phyloP scores from a whole-genome alignment of 257 asterid species.

The Euphrasia confusa region DNA sequence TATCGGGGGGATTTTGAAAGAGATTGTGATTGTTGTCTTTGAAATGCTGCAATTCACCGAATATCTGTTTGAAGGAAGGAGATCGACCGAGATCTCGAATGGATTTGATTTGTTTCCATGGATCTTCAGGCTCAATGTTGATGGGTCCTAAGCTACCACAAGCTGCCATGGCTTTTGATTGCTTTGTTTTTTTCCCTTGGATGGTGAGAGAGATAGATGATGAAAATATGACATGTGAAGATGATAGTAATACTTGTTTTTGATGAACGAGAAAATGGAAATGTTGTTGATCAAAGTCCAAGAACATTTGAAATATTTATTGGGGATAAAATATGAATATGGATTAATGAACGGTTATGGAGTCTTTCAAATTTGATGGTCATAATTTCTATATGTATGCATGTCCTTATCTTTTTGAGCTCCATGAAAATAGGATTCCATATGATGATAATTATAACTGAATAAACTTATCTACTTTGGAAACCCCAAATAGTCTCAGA shows the following conservation, averaged over 20 bases:
- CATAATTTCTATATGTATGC: not conserved
- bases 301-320: not conserved
- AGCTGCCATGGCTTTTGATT: not conserved
- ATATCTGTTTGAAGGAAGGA: conserved; percentile 43
- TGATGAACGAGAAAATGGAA: not conserved
- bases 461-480: not conserved
- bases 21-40: conserved; percentile 27
- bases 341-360: not conserved
- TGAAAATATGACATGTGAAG: not conserved
- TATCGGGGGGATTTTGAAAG: no score
- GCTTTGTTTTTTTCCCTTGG: not conserved
- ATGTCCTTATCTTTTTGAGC: not conserved
- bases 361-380: not conserved
- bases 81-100: conserved; percentile 28
- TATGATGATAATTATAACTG: not conserved
- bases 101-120: conserved; percentile 51
- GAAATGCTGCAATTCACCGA: conserved; percentile 33
- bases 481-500: no score
- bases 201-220: conserved; percentile 6
- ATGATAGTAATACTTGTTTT: not conserved
- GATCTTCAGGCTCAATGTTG: not conserved
- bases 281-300: not conserved
- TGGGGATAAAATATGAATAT: not conserved
- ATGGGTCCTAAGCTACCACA: not conserved
- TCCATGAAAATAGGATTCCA: not conserved